Conservation (phyloP, 192 early-diverging fungal genomes). For the Linnemannia exigua region DNA sequence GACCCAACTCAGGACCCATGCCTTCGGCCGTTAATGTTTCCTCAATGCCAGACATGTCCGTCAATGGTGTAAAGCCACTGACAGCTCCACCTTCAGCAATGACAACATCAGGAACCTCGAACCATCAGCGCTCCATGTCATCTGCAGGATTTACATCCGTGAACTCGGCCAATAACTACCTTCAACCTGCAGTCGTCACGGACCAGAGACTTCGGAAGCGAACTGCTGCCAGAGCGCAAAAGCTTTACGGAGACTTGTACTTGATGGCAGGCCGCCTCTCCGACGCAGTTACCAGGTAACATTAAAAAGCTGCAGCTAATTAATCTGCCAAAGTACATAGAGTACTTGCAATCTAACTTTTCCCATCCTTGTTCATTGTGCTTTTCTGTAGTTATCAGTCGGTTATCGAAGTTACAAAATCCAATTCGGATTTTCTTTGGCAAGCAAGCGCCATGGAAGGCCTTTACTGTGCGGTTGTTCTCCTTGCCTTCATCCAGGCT, state of each 20-base stretch:
- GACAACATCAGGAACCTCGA: constrained; percentile 58
- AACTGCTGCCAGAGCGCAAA: constrained; percentile 79
- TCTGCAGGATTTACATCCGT: constrained; percentile 41
- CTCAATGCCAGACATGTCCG: constrained; percentile 48
- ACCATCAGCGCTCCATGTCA: constrained; percentile 55
- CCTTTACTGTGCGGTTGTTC: constrained; percentile 70
- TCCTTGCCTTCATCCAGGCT: constrained; percentile 71
- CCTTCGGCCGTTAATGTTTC: constrained; percentile 8
- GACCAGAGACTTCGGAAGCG: constrained; percentile 67
- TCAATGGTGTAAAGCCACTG: constrained; percentile 45
- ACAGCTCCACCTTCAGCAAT: constrained; percentile 61
- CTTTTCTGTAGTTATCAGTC: constrained; percentile 65
- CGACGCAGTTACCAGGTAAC: constrained; percentile 73
- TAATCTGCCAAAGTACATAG: neutral
- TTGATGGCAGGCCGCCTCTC: constrained; percentile 80
- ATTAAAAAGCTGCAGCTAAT: neutral
- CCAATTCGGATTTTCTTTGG: constrained; percentile 81
- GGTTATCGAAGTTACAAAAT: constrained; percentile 78
- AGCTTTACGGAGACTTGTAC: constrained; percentile 82
- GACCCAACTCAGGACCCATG: constrained; percentile 26
- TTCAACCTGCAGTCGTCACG: constrained; percentile 44
- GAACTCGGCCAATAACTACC: constrained; percentile 28
- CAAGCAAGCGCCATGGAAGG: constrained; percentile 81
- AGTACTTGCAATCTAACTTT: neutral
- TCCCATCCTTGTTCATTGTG: neutral